Evolutionary conservation across 345 rosid genomes (phyloP), one percentile per base, ranked within the genome.

Genomic region (Conringia planisiliqua): DNA sequence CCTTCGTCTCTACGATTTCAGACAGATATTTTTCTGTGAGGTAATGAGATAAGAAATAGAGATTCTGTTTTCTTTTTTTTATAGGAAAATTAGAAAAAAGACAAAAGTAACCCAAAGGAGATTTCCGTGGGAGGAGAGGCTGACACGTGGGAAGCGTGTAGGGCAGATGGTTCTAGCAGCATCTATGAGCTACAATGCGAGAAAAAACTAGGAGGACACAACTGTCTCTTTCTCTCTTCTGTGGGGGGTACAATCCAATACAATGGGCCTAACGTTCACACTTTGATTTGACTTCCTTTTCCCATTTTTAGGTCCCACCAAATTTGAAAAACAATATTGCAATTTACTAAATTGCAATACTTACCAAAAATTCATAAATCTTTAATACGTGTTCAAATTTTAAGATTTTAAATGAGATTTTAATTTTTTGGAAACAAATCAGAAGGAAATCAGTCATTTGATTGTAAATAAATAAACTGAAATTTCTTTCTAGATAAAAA

Each of bases 111-210:
- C n/a, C 43, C 0, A 1, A 43, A 39, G 62, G 77, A 51, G 63
- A 59, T 71, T 77, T 71, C 68, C 60, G 12, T 79, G 82, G 79
- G 63, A 54, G 58, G 70, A 72, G 65, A 43, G 32, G 59, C 11
- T 26, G 81, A 70, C 75, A 76, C 75, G 80, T 76, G 80, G 57
- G 6, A 76, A 70, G 52, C 66, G 75, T 63, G 66, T 70, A 11
- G 60, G 79, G 68, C 38, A 75, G 58, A 68, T 73, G 66, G 48
- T 69, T 76, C 79, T 68, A 62, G 79, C 54, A 32, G 57, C 50
- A 54, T 68, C 79, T 52, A 51, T 36, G 52, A 36, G 43, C 29
- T 58, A 29, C 64, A 63, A 30, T 29, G 61, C 27, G 72, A 66
- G n/a, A n/a, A 26, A 7, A n/a, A 35, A 6, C 26, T 10, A 20